Base-by-base conservation (phyloP, 129 eudicot species). In the Ambrosia trifida region DNA sequence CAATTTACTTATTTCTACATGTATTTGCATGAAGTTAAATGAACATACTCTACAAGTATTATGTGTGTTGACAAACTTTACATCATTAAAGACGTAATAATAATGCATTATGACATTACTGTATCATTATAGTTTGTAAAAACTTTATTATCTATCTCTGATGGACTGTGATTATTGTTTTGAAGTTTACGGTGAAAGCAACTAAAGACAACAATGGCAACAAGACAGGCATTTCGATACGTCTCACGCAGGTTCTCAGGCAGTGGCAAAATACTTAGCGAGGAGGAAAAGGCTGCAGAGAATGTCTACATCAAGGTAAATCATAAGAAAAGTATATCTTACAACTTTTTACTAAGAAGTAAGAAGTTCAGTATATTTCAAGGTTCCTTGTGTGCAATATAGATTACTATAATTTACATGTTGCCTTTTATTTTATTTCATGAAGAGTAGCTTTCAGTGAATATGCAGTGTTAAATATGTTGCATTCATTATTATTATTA, bases 211-310 rank as follows among this genome's bases (percentile, higher is more conserved):
- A 71, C 78, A 30, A 94, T 90, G 99, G 87, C 97, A 44, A 30
- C 87, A 65, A 84, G 94, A 64, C 60, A 72, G 57, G 97, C 94
- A 31, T 62, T 84, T 33, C 84, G 94, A 73, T 77, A 80, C 61
- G 60, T 94, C 11, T 75, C 90, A 33, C 90, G 94, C 24, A 85
- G 95, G 87, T 61, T 94, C 67, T 90, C 96, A 35, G 85, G 91
- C 70, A 38, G 89, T 67, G 97, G 96, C 70, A 90, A 84, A 78
- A 69, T 94, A 31, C 75, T 94, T 17, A 68, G 89, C 11, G 96
- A 94, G 94, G 99, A 94, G 78, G 99, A 94, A 85, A 90, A 85
- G 76, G 99, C 99, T 80, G 97, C 97, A 52, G 99, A 94, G 80
- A 94, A 90, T 79, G 69, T 94, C 74, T 90, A 83, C 79, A 90